These are phyloP conservation scores for Aspergillus kassunensis DNA, from an alignment of 495 filamentous ascomycete species.

Conservation along the genomic window DNA sequence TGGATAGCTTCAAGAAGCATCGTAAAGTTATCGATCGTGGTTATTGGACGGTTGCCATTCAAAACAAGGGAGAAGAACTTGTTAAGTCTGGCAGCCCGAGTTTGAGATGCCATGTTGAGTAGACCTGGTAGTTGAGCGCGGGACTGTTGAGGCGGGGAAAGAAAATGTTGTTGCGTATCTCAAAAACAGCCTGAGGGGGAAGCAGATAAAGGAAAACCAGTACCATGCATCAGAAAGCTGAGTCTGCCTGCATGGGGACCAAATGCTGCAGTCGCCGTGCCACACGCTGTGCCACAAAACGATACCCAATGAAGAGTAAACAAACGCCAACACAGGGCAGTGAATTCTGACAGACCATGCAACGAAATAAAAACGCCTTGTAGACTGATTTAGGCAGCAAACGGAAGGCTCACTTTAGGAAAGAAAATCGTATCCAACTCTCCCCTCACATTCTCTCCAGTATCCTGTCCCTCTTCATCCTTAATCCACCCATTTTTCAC, in stretches of 20 bases:
- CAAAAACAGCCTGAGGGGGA: no score
- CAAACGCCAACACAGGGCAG: not conserved
- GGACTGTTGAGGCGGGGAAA: no score
- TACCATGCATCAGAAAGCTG: not conserved
- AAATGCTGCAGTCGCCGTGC: not conserved
- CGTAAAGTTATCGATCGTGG: conserved; percentile 36
- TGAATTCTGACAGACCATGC: not conserved
- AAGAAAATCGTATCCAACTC: not conserved
- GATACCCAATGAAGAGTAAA: not conserved
- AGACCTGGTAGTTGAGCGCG: not conserved
- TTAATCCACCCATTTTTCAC: not conserved
- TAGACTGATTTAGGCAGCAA: not conserved
- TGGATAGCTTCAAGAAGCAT: conserved; percentile 60
- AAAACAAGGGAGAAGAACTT: conserved; percentile 32
- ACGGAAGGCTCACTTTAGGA: not conserved
- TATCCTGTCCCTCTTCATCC: not conserved
- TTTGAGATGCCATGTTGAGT: conserved; percentile 14
- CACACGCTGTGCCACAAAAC: not conserved
- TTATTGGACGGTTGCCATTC: conserved; percentile 27
- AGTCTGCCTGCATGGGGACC: not conserved
- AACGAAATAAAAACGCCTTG: not conserved
- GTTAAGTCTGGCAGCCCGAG: conserved; percentile 20
- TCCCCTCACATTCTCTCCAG: not conserved
- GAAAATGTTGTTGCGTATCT: not conserved
- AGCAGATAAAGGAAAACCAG: not conserved